A percentile compares a stretch with the other conserved stretches of the same genome.
Evolutionary conservation across 768 basidiomycete species (phyloP).

Genomic region (Agrocybe praecox): DNA sequence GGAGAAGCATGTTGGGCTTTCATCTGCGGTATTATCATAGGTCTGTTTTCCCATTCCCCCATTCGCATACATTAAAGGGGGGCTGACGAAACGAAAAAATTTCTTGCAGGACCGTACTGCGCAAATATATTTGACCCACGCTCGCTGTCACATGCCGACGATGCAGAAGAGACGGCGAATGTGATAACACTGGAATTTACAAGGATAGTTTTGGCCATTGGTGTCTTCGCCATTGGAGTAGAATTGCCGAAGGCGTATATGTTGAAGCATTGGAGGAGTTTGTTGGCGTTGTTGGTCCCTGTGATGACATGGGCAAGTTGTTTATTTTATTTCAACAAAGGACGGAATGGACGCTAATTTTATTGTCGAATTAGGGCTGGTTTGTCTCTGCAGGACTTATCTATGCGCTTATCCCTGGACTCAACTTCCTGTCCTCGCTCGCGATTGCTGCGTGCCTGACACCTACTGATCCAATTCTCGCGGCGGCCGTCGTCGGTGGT

Average conservation of each 20-base stretch:
- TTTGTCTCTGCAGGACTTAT: constrained; percentile 91
- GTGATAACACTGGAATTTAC: constrained; percentile 89
- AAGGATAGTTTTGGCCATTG: constrained; percentile 91
- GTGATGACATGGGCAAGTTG: constrained; percentile 81
- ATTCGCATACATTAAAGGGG: too few species aligned
- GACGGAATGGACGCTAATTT: neutral
- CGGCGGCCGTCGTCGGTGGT: constrained; percentile 90
- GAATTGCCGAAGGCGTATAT: constrained; percentile 97
- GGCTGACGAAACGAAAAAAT: too few species aligned
- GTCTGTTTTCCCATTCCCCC: too few species aligned
- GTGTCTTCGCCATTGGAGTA: constrained; percentile 97
- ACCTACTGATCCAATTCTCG: constrained; percentile 93
- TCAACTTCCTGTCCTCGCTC: constrained; percentile 87
- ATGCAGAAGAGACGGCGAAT: constrained; percentile 54
- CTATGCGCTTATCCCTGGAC: constrained; percentile 86
- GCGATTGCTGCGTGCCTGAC: constrained; percentile 93
- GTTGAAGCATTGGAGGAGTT: constrained; percentile 87
- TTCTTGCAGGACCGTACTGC: constrained; percentile 78
- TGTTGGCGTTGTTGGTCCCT: constrained; percentile 81
- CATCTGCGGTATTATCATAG: constrained; percentile 89
- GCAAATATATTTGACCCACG: constrained; percentile 82
- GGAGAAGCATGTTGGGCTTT: constrained; percentile 98
- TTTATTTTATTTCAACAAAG: neutral
- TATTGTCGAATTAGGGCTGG: constrained; percentile 69
- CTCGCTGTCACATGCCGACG: constrained; percentile 56